Percentiles rank a stretch among this genome's conserved stretches.
These are phyloP conservation scores for Penicillium sclerotiorum DNA, from an alignment of 2,329 filamentous ascomycete genomes.

Conservation along the genomic window DNA sequence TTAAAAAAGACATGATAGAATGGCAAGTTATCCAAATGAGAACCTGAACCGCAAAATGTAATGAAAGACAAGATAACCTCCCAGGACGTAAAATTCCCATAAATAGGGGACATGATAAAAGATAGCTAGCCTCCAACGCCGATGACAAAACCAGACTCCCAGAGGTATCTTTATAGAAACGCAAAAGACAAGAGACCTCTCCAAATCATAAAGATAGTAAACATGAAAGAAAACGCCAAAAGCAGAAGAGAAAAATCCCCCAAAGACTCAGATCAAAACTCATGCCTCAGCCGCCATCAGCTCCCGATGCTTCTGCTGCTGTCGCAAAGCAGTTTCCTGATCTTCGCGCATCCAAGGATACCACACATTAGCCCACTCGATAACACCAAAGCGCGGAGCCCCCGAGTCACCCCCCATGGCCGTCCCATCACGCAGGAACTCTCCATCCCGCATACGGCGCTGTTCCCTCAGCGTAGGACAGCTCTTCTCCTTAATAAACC, in stretches of 20 bases:
- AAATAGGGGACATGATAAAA: neutral
- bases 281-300: constrained; percentile 1
- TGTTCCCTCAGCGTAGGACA: constrained; percentile 50
- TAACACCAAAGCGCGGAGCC: constrained; percentile 43
- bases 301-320: constrained; percentile 10
- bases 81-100: neutral
- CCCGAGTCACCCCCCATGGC: constrained; percentile 24
- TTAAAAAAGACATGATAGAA: constrained; percentile 2
- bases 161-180: constrained; percentile 20
- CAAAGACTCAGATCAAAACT: neutral
- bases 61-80: constrained; percentile 1
- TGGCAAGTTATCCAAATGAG: too few relatives aligned
- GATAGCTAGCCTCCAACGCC: neutral
- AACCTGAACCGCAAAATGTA: neutral
- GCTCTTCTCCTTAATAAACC: constrained; percentile 49
- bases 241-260: neutral
- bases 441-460: constrained; percentile 42
- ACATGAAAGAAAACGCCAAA: neutral
- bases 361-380: constrained; percentile 43
- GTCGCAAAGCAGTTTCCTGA: constrained; percentile 26
- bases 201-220: constrained; percentile 4
- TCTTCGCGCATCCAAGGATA: constrained; percentile 49
- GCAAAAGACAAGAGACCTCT: neutral
- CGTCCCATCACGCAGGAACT: constrained; percentile 39
- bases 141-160: constrained; percentile 2